These are phyloP conservation scores for Phialophora tarda DNA, from an alignment of 2,329 filamentous ascomycete species.

Conservation along the genomic window DNA sequence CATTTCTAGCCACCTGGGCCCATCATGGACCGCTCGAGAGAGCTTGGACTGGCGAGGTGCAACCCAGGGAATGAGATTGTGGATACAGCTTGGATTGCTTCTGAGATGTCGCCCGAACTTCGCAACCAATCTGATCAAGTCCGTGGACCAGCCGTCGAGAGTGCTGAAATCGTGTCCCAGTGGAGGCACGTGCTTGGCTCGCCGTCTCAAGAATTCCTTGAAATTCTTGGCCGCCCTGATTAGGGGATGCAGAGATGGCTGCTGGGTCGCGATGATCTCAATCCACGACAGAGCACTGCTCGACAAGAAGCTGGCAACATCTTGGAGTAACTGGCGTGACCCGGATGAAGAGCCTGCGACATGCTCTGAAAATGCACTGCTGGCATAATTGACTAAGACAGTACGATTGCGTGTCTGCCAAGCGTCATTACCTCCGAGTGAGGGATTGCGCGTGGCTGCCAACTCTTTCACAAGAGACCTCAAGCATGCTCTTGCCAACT, in stretches of 20 bases:
- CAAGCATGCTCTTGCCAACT: background rate
- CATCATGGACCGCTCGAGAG: background rate
- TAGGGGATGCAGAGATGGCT: constrained; percentile 4
- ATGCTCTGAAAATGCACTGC: constrained; percentile 10
- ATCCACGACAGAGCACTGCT: constrained; percentile 7
- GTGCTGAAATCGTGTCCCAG: constrained; percentile 1
- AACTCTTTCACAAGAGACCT: constrained; percentile 3
- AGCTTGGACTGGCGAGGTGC: constrained; percentile 2
- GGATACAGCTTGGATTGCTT: constrained; percentile 3
- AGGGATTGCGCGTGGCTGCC: background rate
- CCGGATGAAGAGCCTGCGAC: constrained; percentile 4
- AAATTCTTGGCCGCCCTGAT: constrained; percentile 6
- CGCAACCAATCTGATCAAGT: constrained; percentile 12
- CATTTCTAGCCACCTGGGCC: constrained; percentile 4
- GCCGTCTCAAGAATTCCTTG: background rate
- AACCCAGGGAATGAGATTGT: constrained; percentile 2
- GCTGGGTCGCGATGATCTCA: constrained; percentile 2
- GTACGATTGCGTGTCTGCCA: background rate
- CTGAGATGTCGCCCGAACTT: constrained; percentile 10
- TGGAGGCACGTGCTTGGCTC: background rate
- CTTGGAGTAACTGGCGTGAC: background rate
- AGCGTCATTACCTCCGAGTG: background rate
- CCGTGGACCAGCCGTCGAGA: constrained; percentile 6
- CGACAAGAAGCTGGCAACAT: constrained; percentile 6
- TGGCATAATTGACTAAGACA: constrained; percentile 9